Conservation (phyloP, 2,329 filamentous ascomycete species). For the Fusarium paranaense region DNA sequence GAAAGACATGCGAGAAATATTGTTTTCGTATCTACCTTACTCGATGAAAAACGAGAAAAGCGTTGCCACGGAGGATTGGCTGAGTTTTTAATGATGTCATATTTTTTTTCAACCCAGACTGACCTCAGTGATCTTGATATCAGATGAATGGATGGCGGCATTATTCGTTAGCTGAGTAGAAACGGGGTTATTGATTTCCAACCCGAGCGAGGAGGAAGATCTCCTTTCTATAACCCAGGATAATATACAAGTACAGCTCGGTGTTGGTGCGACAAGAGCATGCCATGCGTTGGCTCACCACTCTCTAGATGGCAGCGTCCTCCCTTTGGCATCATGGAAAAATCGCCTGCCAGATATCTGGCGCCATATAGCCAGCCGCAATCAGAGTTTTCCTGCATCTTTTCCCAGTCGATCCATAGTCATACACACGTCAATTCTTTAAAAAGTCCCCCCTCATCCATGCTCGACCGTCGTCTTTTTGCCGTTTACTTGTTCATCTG, state of each 20-base stretch:
- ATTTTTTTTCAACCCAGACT: background rate
- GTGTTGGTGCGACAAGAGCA: slow-evolving; percentile 30
- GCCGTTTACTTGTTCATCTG: slow-evolving; percentile 57
- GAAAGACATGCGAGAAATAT: slow-evolving; percentile 29
- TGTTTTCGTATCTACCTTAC: slow-evolving; percentile 16
- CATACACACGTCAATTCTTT: slow-evolving; percentile 33
- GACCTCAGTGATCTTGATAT: background rate
- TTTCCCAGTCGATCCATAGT: slow-evolving; percentile 23
- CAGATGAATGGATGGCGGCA: background rate
- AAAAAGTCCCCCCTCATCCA: background rate
- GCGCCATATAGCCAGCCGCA: slow-evolving; percentile 4
- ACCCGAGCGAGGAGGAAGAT: slow-evolving; percentile 10
- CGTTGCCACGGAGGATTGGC: background rate
- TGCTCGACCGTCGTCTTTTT: background rate
- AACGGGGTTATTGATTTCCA: slow-evolving; percentile 19
- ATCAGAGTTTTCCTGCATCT: background rate
- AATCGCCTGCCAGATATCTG: slow-evolving; percentile 16
- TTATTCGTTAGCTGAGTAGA: slow-evolving; percentile 18
- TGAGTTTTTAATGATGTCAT: slow-evolving; percentile 5
- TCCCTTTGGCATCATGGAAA: slow-evolving; percentile 17
- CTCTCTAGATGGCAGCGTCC: slow-evolving; percentile 16
- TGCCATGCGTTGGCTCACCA: slow-evolving; percentile 17
- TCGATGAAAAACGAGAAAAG: slow-evolving; percentile 6
- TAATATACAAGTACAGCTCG: slow-evolving; percentile 43
- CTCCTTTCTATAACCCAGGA: slow-evolving; percentile 28